These are phyloP conservation scores for Microbotryomycetes sp. DNA, from an alignment of 1,284 basidiomycete genomes.

Conservation along the genomic window DNA sequence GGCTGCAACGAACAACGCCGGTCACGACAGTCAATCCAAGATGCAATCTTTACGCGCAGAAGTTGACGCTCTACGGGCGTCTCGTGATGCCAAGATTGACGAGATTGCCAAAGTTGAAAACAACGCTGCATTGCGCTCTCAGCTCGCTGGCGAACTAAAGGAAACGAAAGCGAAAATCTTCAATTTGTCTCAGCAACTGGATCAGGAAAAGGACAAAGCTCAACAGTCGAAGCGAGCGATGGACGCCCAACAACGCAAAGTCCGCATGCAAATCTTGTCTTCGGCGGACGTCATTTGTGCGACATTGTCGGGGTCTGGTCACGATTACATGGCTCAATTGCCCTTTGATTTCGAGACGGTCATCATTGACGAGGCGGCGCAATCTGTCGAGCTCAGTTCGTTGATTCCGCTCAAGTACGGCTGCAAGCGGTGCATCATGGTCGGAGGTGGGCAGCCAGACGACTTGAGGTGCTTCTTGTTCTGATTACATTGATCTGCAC, in stretches of 20 bases:
- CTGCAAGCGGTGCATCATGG: slow-evolving; percentile 80
- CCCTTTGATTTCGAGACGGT: slow-evolving; percentile 85
- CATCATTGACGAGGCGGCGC: slow-evolving; percentile 96
- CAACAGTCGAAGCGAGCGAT: slow-evolving; percentile 61
- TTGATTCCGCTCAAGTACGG: slow-evolving; percentile 91
- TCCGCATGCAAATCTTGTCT: slow-evolving; percentile 65
- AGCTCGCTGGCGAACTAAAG: slow-evolving; percentile 47
- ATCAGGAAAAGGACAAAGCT: slow-evolving; percentile 65
- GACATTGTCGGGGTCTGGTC: slow-evolving; percentile 87
- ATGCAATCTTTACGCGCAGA: slow-evolving; percentile 48
- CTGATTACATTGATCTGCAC: not conserved
- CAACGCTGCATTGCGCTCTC: slow-evolving; percentile 49
- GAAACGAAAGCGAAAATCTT: slow-evolving; percentile 54
- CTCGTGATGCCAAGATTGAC: slow-evolving; percentile 56
- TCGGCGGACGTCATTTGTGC: slow-evolving; percentile 91
- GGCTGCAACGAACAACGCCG: slow-evolving; percentile 30
- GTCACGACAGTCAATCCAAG: slow-evolving; percentile 42
- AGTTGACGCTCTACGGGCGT: slow-evolving; percentile 53
- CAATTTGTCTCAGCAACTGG: slow-evolving; percentile 59
- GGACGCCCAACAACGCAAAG: slow-evolving; percentile 67
- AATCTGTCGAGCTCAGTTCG: slow-evolving; percentile 93
- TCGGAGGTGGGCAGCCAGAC: slow-evolving; percentile 59
- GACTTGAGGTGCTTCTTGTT: not conserved
- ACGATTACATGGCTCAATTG: slow-evolving; percentile 67
- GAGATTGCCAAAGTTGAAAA: slow-evolving; percentile 46